Conservation (phyloP, 345 rosid genomes). For the Hibiscus mutabilis region DNA sequence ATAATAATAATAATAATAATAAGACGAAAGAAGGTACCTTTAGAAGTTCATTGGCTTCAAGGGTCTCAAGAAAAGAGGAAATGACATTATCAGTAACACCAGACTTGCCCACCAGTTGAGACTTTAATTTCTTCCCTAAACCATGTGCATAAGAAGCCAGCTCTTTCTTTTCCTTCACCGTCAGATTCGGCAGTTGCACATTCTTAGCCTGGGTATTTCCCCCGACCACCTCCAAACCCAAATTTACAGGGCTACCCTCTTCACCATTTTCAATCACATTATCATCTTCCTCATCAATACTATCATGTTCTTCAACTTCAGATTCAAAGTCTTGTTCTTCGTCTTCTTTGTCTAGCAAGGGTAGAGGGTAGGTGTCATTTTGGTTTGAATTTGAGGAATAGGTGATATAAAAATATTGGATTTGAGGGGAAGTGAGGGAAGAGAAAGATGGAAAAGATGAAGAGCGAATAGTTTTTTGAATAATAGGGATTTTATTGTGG, state of each 20-base stretch:
- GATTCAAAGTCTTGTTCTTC: neutral
- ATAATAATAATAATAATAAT: neutral
- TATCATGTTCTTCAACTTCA: conserved; percentile 9
- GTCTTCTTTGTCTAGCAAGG: conserved; percentile 5
- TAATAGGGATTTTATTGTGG: conserved; percentile 14
- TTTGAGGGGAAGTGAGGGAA: conserved; percentile 21
- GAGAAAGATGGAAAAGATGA: conserved; percentile 19
- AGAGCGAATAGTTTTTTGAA: neutral
- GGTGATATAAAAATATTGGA: neutral
- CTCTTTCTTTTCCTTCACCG: conserved; percentile 83
- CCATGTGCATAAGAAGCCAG: conserved; percentile 70
- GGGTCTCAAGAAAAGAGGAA: conserved; percentile 58
- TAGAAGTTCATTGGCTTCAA: conserved; percentile 75
- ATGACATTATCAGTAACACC: conserved; percentile 67
- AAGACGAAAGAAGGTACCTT: conserved; percentile 36
- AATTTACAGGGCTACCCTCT: conserved; percentile 8
- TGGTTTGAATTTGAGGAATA: neutral
- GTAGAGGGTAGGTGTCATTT: neutral
- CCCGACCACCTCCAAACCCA: conserved; percentile 15
- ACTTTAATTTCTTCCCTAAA: conserved; percentile 69
- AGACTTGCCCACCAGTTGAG: conserved; percentile 73
- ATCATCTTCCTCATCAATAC: neutral
- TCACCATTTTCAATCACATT: conserved; percentile 6
- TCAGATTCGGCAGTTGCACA: conserved; percentile 30
- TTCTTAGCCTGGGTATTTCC: conserved; percentile 16